Conservation (phyloP, 2,329 filamentous ascomycete species). For the Berkeleyomyces rouxiae region DNA sequence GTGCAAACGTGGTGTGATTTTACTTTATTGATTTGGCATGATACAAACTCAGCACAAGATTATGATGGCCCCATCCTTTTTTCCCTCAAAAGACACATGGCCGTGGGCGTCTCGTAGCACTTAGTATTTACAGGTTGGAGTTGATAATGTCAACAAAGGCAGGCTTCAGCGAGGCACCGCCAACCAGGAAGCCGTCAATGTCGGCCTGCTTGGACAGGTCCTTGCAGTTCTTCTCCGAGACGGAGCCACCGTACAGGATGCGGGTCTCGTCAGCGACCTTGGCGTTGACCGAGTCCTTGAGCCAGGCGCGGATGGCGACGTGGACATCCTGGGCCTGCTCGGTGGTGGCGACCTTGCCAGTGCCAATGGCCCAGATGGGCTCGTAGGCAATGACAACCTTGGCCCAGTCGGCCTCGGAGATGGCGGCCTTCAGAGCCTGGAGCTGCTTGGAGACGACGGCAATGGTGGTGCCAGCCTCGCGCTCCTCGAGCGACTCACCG, state of each 20-base stretch:
- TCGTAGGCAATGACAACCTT: slow-evolving; percentile 97
- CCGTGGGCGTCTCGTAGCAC: background rate
- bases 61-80: background rate
- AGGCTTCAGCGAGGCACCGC: slow-evolving; percentile 91
- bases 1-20: background rate
- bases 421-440: slow-evolving; percentile 57
- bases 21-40: slow-evolving; percentile 14
- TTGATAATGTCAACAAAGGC: slow-evolving; percentile 55
- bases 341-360: slow-evolving; percentile 79
- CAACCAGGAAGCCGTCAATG: slow-evolving; percentile 96
- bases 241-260: slow-evolving; percentile 91
- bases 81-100: too few species aligned
- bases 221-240: slow-evolving; percentile 95
- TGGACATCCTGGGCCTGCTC: slow-evolving; percentile 90
- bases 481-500: slow-evolving; percentile 86
- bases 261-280: slow-evolving; percentile 70
- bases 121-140: slow-evolving; percentile 30
- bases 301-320: slow-evolving; percentile 78
- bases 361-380: slow-evolving; percentile 93
- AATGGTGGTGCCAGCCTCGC: slow-evolving; percentile 72
- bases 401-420: slow-evolving; percentile 56
- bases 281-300: slow-evolving; percentile 59
- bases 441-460: slow-evolving; percentile 75
- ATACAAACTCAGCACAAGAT: slow-evolving; percentile 11
- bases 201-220: slow-evolving; percentile 84